Percentiles rank a stretch among this genome's conserved stretches.
phyloP scores from a whole-genome alignment of 2,329 filamentous ascomycete genomes.

The Paradendryphiella salina region DNA sequence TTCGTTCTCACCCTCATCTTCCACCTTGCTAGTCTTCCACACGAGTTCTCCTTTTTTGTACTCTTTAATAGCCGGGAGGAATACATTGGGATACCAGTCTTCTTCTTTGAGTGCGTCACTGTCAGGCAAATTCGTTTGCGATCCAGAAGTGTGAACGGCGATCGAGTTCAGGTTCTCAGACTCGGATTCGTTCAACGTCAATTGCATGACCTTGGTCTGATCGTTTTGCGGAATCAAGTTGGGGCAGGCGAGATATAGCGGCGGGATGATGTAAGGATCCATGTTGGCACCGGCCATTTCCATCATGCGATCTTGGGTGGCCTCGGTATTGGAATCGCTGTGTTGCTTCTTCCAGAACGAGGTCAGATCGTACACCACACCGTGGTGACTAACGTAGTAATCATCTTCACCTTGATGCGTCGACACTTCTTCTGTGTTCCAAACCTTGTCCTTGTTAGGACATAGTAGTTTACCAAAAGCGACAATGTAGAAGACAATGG shows the following conservation, averaged over 20 bases:
- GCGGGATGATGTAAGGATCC: constrained; percentile 82
- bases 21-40: constrained; percentile 63
- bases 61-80: constrained; percentile 77
- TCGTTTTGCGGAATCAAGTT: constrained; percentile 62
- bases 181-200: constrained; percentile 62
- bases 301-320: constrained; percentile 67
- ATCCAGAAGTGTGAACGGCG: constrained; percentile 73
- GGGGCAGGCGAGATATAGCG: constrained; percentile 73
- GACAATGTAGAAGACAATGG: constrained; percentile 90
- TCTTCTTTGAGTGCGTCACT: constrained; percentile 61
- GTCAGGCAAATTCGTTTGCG: constrained; percentile 56
- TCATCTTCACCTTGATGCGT: constrained; percentile 73
- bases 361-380: constrained; percentile 87
- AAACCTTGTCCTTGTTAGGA: constrained; percentile 89
- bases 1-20: constrained; percentile 66
- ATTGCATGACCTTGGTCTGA: constrained; percentile 54
- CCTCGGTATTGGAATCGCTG: constrained; percentile 70
- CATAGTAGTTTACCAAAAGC: constrained; percentile 82
- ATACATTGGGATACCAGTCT: constrained; percentile 76
- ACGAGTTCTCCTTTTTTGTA: constrained; percentile 90
- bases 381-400: constrained; percentile 85
- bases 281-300: constrained; percentile 77
- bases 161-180: constrained; percentile 56
- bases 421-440: constrained; percentile 70
- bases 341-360: constrained; percentile 87